phyloP scores from a whole-genome alignment of 345 rosid genomes.

The Aquilaria yunnanensis region DNA sequence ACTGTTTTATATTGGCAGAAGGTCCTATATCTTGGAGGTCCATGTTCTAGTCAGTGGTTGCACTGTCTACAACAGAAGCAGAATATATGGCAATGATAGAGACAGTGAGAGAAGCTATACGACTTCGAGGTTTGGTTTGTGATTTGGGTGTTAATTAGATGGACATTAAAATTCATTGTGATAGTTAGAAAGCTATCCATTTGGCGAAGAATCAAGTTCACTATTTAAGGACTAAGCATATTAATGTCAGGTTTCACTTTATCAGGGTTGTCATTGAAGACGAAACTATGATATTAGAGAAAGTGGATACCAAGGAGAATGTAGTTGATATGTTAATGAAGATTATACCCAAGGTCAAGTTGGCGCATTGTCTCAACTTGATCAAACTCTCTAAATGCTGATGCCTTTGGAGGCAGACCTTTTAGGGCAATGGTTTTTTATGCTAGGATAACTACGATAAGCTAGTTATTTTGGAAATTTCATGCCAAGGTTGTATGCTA shows the following conservation, averaged over 20 bases:
- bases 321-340: background rate
- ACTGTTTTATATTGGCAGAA: too few relatives aligned
- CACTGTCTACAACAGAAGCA: too few relatives aligned
- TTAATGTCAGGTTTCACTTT: background rate
- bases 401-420: background rate
- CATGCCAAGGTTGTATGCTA: background rate
- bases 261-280: too few relatives aligned
- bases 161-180: background rate
- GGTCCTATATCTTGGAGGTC: too few relatives aligned
- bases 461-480: background rate
- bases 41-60: too few relatives aligned
- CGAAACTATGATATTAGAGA: background rate
- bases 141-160: background rate
- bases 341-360: background rate
- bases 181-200: background rate
- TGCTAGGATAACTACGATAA: background rate
- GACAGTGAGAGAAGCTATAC: background rate
- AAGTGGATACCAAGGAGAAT: background rate
- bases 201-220: background rate
- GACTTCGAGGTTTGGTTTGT: background rate
- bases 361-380: background rate
- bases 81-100: background rate
- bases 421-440: background rate
- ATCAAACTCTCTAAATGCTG: background rate
- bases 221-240: background rate